Percentiles rank a stretch among this genome's conserved stretches.
phyloP scores from a whole-genome alignment of 2,329 filamentous ascomycete species.

The Acarospora socialis region DNA sequence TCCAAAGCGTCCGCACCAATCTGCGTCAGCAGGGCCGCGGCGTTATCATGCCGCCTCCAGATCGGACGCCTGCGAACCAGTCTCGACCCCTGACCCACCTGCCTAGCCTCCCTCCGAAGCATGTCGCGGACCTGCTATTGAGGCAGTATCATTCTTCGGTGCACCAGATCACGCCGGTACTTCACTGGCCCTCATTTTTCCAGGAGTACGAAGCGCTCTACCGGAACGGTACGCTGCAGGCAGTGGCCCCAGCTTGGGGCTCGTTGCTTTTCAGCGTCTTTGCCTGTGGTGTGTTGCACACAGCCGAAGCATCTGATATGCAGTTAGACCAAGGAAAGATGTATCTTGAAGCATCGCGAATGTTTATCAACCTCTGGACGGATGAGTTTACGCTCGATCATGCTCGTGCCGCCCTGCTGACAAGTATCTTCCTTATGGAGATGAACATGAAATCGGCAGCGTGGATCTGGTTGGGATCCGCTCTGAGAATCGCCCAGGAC shows the following conservation, averaged over 20 bases:
- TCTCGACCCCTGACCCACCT: constrained; percentile 36
- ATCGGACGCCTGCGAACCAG: constrained; percentile 41
- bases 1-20: constrained; percentile 57
- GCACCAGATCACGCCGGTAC: constrained; percentile 67
- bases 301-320: too few relatives aligned
- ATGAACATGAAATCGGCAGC: constrained; percentile 74
- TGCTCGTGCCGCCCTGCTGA: constrained; percentile 55
- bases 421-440: constrained; percentile 69
- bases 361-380: constrained; percentile 65
- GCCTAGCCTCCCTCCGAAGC: constrained; percentile 55
- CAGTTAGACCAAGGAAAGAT: constrained; percentile 45
- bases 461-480: constrained; percentile 71
- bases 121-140: constrained; percentile 57
- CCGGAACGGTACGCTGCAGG: constrained; percentile 44
- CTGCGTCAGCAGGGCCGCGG: constrained; percentile 61
- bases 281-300: constrained; percentile 66
- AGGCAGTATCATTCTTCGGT: constrained; percentile 61
- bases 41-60: constrained; percentile 61
- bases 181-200: constrained; percentile 79
- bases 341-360: constrained; percentile 57
- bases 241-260: constrained; percentile 54
- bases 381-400: constrained; percentile 65
- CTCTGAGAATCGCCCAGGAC: constrained; percentile 69
- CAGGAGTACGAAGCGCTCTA: constrained; percentile 66
- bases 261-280: constrained; percentile 72